Conservation (phyloP, 306 rosid species). For the Pueraria montana region DNA sequence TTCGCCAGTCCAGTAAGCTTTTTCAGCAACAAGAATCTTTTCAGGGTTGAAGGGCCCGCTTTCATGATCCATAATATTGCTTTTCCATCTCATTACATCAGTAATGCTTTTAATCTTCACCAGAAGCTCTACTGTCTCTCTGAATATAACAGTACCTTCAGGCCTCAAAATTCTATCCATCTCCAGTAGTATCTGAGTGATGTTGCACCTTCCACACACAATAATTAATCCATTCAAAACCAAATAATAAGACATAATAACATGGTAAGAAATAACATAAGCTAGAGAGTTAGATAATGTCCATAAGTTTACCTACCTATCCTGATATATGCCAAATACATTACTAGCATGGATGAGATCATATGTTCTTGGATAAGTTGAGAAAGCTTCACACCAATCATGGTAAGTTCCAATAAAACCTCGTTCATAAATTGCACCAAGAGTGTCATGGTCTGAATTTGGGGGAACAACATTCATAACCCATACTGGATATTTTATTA, state of each 20-base stretch:
- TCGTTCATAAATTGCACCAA: constrained; percentile 86
- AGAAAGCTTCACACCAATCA: constrained; percentile 96
- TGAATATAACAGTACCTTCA: constrained; percentile 87
- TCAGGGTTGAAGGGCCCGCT: constrained; percentile 95
- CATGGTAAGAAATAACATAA: constrained; percentile 6
- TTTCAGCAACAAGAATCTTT: constrained; percentile 84
- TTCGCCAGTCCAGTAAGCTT: constrained; percentile 86
- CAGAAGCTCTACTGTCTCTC: constrained; percentile 83
- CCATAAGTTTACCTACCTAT: constrained; percentile 66
- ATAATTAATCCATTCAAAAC: constrained; percentile 27
- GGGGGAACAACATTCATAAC: constrained; percentile 92
- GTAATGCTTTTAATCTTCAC: constrained; percentile 75
- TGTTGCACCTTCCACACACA: constrained; percentile 77
- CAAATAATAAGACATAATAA: neutral
- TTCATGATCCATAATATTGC: constrained; percentile 92
- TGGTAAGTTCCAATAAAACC: constrained; percentile 94
- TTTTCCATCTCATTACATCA: constrained; percentile 86
- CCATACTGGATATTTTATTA: constrained; percentile 80
- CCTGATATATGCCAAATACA: constrained; percentile 87
- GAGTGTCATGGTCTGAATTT: constrained; percentile 73
- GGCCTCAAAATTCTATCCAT: constrained; percentile 96
- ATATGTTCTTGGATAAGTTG: constrained; percentile 94
- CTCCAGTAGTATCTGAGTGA: constrained; percentile 75
- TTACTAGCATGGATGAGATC: constrained; percentile 90
- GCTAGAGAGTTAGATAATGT: constrained; percentile 22